Conservation (phyloP, 2,329 filamentous ascomycete species). For the Colletotrichum sp. region DNA sequence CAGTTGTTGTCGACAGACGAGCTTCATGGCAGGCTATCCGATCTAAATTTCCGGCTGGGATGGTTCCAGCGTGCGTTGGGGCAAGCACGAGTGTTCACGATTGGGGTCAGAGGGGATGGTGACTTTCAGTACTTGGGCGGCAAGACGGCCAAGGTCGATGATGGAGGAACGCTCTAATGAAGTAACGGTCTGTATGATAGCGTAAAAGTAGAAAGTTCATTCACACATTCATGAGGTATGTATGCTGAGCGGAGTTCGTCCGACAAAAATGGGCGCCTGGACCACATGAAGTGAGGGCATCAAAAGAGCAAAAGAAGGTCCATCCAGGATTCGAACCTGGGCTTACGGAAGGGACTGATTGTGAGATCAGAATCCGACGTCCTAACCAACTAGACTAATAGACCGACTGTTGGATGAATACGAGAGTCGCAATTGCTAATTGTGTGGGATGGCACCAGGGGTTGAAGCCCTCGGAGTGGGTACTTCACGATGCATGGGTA, state of each 20-base stretch:
- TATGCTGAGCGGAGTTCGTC: background rate
- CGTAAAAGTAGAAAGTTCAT: background rate
- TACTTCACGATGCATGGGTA: background rate
- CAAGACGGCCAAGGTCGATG: background rate
- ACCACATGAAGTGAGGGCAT: background rate
- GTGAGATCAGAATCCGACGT: background rate
- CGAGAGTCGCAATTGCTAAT: background rate
- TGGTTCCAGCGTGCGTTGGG: background rate
- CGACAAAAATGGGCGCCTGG: background rate
- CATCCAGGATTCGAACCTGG: conserved; percentile 9
- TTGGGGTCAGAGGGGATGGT: background rate
- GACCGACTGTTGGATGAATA: background rate
- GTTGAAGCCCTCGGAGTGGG: background rate
- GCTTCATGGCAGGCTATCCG: background rate
- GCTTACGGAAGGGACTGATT: background rate
- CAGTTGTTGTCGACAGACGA: background rate
- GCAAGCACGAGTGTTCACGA: background rate
- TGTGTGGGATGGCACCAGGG: background rate
- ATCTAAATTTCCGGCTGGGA: background rate
- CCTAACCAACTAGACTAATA: conserved; percentile 11
- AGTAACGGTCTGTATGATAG: background rate
- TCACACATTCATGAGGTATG: background rate
- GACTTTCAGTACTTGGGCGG: background rate
- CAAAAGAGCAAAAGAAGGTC: background rate
- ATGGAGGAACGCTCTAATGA: background rate